phyloP scores from a whole-genome alignment of 129 eudicot genomes.

The Glebionis coronaria region DNA sequence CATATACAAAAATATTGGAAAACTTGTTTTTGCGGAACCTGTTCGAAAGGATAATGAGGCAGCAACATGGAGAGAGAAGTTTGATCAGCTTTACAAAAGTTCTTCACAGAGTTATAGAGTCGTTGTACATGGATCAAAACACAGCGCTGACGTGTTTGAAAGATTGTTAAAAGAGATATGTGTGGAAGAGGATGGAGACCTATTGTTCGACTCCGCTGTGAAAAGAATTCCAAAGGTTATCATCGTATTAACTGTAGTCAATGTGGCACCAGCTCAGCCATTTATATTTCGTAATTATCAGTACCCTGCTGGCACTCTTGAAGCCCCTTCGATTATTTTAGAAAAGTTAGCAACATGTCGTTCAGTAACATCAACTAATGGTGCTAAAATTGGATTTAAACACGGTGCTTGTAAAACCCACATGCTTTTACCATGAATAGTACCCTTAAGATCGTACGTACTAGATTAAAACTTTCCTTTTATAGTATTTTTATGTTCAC shows the following conservation, averaged over 20 bases:
- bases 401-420: conserved; percentile 81
- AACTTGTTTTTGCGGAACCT: conserved; percentile 92
- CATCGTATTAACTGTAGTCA: too few relatives aligned
- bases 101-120: too few relatives aligned
- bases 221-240: conserved; percentile 46
- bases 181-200: conserved; percentile 97
- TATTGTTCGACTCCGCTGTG: conserved; percentile 82
- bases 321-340: too few relatives aligned
- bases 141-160: conserved; percentile 2
- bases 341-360: too few relatives aligned
- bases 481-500: too few relatives aligned
- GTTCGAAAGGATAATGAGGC: conserved; percentile 89
- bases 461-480: too few relatives aligned
- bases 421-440: too few relatives aligned
- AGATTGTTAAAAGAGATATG: conserved; percentile 88
- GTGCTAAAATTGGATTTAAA: conserved; percentile 71
- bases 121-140: conserved; percentile 92
- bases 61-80: conserved; percentile 96
- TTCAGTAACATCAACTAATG: too few relatives aligned
- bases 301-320: too few relatives aligned
- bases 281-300: conserved; percentile 64
- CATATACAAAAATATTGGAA: conserved; percentile 89
- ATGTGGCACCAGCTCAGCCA: too few relatives aligned
- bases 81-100: conserved; percentile 92
- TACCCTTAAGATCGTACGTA: too few relatives aligned